Conservation (phyloP, 106 monocot species). For the Apostasia ramifera region DNA sequence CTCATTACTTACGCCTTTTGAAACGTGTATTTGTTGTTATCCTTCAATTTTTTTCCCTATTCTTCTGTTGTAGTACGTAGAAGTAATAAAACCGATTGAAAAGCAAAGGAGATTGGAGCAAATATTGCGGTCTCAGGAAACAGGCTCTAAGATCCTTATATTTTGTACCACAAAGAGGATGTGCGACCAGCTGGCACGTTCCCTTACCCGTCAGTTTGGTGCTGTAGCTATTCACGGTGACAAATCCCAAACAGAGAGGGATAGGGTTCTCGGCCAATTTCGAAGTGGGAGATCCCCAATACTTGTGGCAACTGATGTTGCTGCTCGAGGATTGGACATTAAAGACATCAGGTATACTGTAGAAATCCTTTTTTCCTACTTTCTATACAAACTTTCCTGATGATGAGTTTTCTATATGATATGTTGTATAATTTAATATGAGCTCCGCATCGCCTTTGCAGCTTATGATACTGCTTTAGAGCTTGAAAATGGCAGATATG, state of each 20-base stretch:
- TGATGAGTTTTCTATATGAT: no score
- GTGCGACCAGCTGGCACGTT: constrained; percentile 81
- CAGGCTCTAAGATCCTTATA: constrained; percentile 73
- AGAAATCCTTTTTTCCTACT: neutral
- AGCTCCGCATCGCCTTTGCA: neutral
- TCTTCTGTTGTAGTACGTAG: constrained; percentile 47
- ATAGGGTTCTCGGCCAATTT: constrained; percentile 69
- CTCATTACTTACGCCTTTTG: neutral
- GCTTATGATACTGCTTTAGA: neutral
- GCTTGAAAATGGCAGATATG: no score
- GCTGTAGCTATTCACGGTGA: constrained; percentile 78
- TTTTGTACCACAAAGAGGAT: constrained; percentile 93
- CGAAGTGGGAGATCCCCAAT: constrained; percentile 72
- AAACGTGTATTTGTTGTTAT: neutral
- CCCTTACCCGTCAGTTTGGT: constrained; percentile 62
- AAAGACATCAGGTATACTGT: constrained; percentile 77
- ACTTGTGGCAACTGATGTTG: constrained; percentile 75
- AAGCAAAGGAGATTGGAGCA: constrained; percentile 84
- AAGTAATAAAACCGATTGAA: constrained; percentile 58
- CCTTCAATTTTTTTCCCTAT: neutral
- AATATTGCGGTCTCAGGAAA: constrained; percentile 78
- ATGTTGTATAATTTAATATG: neutral
- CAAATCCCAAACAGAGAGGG: constrained; percentile 79
- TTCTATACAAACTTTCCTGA: neutral
- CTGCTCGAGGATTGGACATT: constrained; percentile 82